These are phyloP conservation scores for Eucalyptus regnans DNA, from an alignment of 345 rosid species.

Conservation along the genomic window DNA sequence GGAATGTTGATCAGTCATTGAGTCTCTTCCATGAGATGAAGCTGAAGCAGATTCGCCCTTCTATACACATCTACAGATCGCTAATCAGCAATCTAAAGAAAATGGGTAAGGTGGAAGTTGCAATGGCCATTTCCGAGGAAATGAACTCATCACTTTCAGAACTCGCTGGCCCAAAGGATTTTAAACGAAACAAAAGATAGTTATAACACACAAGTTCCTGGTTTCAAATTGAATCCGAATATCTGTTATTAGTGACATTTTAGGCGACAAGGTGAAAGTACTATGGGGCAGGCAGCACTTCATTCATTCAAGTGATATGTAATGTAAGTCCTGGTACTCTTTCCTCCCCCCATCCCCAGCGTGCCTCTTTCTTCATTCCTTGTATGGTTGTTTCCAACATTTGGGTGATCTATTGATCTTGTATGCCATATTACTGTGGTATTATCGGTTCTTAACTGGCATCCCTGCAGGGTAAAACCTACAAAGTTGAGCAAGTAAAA, in stretches of 20 bases:
- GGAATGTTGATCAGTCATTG: slow-evolving; percentile 44
- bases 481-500: background rate
- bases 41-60: slow-evolving; percentile 44
- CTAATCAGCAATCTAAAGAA: slow-evolving; percentile 28
- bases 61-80: slow-evolving; percentile 51
- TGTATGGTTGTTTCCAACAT: background rate
- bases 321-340: background rate
- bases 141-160: slow-evolving; percentile 37
- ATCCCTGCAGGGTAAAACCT: background rate
- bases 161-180: slow-evolving; percentile 54
- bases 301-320: background rate
- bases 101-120: slow-evolving; percentile 37
- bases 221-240: background rate
- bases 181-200: slow-evolving; percentile 35
- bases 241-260: background rate
- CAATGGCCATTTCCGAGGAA: slow-evolving; percentile 41
- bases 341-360: background rate
- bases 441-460: background rate
- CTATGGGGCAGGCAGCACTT: background rate
- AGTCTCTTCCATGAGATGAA: slow-evolving; percentile 75
- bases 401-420: background rate
- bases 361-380: background rate
- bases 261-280: background rate
- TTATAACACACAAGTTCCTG: background rate
- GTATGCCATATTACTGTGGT: background rate